phyloP scores from a whole-genome alignment of 345 rosid genomes.

The Eucalyptus tenuipes region DNA sequence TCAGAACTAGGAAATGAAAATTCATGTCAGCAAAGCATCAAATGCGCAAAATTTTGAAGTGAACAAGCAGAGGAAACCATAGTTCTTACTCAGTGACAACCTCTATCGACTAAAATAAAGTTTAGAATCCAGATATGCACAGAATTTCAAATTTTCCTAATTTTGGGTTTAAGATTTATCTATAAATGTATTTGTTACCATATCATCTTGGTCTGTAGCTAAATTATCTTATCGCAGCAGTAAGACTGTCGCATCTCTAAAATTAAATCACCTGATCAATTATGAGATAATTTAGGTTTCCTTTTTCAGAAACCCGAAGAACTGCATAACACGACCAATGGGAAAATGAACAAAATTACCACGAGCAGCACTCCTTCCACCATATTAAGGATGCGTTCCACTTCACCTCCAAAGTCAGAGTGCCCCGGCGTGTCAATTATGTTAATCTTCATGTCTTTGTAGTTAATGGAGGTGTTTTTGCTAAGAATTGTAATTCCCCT shows the following conservation, averaged over 20 bases:
- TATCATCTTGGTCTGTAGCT: not conserved
- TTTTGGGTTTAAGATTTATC: not conserved
- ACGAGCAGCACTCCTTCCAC: slow-evolving; percentile 98
- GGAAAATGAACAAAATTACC: slow-evolving; percentile 31
- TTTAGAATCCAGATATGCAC: not conserved
- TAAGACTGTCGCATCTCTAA: not conserved
- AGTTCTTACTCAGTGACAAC: not conserved
- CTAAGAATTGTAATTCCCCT: slow-evolving; percentile 95
- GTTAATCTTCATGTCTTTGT: slow-evolving; percentile 77
- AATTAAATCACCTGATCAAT: not conserved
- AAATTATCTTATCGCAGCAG: not conserved
- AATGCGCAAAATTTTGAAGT: not conserved
- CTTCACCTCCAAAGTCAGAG: slow-evolving; percentile 99
- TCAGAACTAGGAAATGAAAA: not conserved
- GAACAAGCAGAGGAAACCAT: not conserved
- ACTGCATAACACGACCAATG: not conserved
- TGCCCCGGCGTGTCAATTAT: slow-evolving; percentile 98
- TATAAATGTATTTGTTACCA: not conserved
- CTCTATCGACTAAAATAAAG: not conserved
- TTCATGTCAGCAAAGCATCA: not conserved
- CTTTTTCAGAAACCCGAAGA: not conserved
- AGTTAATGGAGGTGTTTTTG: slow-evolving; percentile 90
- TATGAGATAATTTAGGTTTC: not conserved
- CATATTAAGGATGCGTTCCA: slow-evolving; percentile 97
- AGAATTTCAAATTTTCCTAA: not conserved